Conservation (phyloP, 2,329 filamentous ascomycete species). For the Fusarium sp. region DNA sequence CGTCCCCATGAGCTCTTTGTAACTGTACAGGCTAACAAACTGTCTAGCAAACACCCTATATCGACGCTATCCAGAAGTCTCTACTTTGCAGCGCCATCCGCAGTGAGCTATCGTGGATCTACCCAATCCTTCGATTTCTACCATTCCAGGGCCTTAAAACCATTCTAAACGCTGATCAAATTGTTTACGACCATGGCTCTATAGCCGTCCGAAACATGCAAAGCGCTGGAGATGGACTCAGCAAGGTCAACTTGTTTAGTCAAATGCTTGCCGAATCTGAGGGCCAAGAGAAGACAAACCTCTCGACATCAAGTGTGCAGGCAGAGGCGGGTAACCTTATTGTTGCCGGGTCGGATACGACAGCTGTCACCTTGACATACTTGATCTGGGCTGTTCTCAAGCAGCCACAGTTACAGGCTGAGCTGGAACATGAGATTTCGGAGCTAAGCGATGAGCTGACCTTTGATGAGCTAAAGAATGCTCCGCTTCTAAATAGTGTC, state of each 20-base stretch:
- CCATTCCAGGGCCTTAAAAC: not conserved
- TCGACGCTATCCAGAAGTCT: not conserved
- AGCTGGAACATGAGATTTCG: slow-evolving; percentile 8
- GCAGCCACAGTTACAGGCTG: not conserved
- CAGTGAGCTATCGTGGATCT: not conserved
- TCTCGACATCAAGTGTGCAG: not conserved
- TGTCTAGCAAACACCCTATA: not conserved
- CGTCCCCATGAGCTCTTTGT: fast-evolving
- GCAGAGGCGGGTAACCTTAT: slow-evolving; percentile 6
- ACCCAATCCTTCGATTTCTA: not conserved
- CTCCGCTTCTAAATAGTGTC: slow-evolving; percentile 10
- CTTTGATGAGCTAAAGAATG: not conserved
- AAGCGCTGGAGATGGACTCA: not conserved
- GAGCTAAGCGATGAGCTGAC: not conserved
- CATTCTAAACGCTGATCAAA: not conserved
- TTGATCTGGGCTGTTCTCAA: slow-evolving; percentile 25
- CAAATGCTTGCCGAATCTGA: slow-evolving; percentile 2
- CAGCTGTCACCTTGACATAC: slow-evolving; percentile 22
- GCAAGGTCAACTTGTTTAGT: not conserved
- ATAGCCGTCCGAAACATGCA: slow-evolving; percentile 1
- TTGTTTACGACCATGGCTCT: not conserved
- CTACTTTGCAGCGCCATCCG: not conserved
- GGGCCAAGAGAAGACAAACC: not conserved
- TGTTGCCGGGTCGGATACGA: slow-evolving; percentile 21
- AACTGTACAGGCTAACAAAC: not conserved